Conservation (phyloP, 805 yeast species). For the Saccharomyces cerevisiae region DNA sequence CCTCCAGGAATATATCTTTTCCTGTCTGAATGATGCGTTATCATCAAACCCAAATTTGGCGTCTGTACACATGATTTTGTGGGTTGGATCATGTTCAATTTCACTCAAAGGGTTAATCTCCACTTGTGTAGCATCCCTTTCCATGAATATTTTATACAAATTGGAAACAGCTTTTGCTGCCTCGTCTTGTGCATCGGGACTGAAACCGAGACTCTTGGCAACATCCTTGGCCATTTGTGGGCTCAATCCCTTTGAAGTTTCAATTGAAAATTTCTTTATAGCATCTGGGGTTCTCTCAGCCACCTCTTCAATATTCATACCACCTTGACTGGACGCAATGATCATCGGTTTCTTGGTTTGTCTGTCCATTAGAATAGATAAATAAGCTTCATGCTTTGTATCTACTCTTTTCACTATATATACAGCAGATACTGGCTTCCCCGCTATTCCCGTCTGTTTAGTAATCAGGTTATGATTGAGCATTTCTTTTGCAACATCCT, state of each 20-base stretch:
- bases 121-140: constrained; percentile 93
- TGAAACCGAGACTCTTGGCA: constrained; percentile 76
- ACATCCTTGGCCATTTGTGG: constrained; percentile 65
- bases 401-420: constrained; percentile 92
- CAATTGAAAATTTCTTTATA: constrained; percentile 78
- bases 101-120: constrained; percentile 98
- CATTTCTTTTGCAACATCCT: constrained; percentile 81
- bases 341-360: constrained; percentile 81
- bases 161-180: constrained; percentile 83
- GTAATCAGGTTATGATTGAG: constrained; percentile 88
- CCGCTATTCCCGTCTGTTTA: constrained; percentile 96
- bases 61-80: constrained; percentile 93
- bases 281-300: constrained; percentile 87
- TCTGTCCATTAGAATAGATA: constrained; percentile 93
- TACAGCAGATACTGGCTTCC: constrained; percentile 94
- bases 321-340: constrained; percentile 96
- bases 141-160: constrained; percentile 80
- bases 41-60: constrained; percentile 98
- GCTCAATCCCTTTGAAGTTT: constrained; percentile 68
- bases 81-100: constrained; percentile 42
- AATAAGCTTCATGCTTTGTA: constrained; percentile 89
- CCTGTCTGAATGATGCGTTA: constrained; percentile 89
- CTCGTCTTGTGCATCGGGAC: constrained; percentile 62
- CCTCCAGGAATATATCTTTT: constrained; percentile 94
- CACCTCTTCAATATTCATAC: constrained; percentile 99